Evolutionary conservation across 2,329 filamentous ascomycete species (phyloP).

Genomic region (Paecilomyces formosus): DNA sequence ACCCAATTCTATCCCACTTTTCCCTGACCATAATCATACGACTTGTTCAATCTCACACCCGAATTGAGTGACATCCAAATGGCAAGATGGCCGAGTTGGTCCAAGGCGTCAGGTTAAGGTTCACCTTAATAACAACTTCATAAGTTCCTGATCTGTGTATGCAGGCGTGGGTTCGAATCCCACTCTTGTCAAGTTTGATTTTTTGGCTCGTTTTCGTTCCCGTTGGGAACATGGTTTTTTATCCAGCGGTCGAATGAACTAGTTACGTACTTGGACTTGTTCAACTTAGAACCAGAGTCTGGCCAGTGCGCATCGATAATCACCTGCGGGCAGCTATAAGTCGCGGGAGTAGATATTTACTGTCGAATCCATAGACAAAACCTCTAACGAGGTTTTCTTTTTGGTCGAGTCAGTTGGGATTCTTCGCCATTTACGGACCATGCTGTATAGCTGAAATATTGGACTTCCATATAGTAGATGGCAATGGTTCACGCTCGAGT

Average conservation of each 20-base stretch:
- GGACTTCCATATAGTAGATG: too few species aligned
- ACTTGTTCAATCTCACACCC: not conserved
- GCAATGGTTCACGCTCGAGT: too few species aligned
- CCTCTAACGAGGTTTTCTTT: too few species aligned
- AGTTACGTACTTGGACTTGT: too few species aligned
- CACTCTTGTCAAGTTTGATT: not conserved
- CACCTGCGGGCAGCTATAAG: too few species aligned
- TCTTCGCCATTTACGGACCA: too few species aligned
- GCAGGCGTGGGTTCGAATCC: not conserved
- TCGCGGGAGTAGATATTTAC: too few species aligned
- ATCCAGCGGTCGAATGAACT: not conserved
- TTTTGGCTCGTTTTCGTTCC: not conserved
- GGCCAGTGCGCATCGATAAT: too few species aligned
- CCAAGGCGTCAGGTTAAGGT: slow-evolving; percentile 29
- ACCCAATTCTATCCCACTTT: not conserved
- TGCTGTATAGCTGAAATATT: too few species aligned
- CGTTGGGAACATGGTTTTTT: not conserved
- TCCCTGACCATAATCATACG: not conserved
- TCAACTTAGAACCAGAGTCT: too few species aligned
- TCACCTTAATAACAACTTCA: not conserved
- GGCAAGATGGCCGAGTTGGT: slow-evolving; percentile 31
- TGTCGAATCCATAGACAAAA: too few species aligned
- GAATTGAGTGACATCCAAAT: not conserved
- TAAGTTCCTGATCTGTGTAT: not conserved
- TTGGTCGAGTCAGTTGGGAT: too few species aligned